phyloP scores from a whole-genome alignment of 371 early-diverging fungal genomes.

The Mucor racemosus region DNA sequence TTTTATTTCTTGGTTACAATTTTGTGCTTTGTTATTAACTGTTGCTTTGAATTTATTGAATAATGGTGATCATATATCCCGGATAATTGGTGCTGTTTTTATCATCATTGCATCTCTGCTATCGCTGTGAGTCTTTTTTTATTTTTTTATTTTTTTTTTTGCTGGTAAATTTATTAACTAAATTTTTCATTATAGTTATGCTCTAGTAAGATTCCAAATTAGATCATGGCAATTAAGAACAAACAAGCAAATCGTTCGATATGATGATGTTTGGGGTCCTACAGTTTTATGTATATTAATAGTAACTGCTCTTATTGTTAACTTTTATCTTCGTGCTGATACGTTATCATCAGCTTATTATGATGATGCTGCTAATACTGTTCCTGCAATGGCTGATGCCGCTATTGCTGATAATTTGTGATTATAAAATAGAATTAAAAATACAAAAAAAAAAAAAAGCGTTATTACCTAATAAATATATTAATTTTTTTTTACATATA shows the following conservation, averaged over 20 bases:
- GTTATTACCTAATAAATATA: too few species aligned
- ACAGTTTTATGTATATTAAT: slow-evolving; percentile 34
- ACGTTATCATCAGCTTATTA: slow-evolving; percentile 12
- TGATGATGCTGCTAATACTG: neutral
- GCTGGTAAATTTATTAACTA: neutral
- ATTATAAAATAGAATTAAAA: neutral
- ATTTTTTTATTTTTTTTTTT: neutral
- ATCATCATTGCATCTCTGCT: slow-evolving; percentile 30
- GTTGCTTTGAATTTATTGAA: slow-evolving; percentile 73
- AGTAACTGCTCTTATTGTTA: slow-evolving; percentile 31
- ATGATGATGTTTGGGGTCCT: slow-evolving; percentile 42
- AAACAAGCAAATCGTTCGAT: slow-evolving; percentile 27
- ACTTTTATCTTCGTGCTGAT: slow-evolving; percentile 35
- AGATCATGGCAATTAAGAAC: slow-evolving; percentile 33
- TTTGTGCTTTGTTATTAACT: slow-evolving; percentile 68
- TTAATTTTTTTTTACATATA: too few species aligned
- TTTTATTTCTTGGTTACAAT: slow-evolving; percentile 85
- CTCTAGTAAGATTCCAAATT: slow-evolving; percentile 32
- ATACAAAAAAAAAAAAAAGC: too few species aligned
- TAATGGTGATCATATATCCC: slow-evolving; percentile 59
- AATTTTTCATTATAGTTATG: slow-evolving; percentile 28
- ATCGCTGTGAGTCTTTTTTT: slow-evolving; percentile 30
- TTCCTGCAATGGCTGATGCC: neutral
- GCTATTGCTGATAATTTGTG: neutral
- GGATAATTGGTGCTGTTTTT: slow-evolving; percentile 37